These are phyloP conservation scores for Rhizophagus sp. DNA, from an alignment of 192 early-diverging fungal genomes.

Conservation along the genomic window DNA sequence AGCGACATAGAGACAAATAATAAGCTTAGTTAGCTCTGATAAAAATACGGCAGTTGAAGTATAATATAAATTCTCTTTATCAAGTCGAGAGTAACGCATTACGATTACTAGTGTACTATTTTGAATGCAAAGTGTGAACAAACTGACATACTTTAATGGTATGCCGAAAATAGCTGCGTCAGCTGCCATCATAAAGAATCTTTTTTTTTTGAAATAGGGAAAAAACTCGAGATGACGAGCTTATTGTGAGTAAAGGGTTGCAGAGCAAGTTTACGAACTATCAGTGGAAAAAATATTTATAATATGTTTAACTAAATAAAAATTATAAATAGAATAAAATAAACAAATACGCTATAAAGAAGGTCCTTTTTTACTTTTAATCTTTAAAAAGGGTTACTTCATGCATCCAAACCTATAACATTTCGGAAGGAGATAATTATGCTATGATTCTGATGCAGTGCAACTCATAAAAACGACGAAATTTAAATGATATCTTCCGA, in stretches of 20 bases:
- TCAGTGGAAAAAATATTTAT: too few relatives aligned
- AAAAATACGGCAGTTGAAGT: slow-evolving; percentile 91
- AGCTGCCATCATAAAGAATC: slow-evolving; percentile 32
- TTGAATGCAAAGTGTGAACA: slow-evolving; percentile 86
- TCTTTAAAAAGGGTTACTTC: too few relatives aligned
- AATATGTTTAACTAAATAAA: too few relatives aligned
- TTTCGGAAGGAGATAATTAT: too few relatives aligned
- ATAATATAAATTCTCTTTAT: slow-evolving; percentile 53
- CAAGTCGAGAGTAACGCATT: slow-evolving; percentile 83
- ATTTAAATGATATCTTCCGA: too few relatives aligned
- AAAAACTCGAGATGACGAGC: slow-evolving; percentile 1
- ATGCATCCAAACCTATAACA: too few relatives aligned
- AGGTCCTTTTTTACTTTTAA: too few relatives aligned
- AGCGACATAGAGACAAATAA: slow-evolving; percentile 52
- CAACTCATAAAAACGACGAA: too few relatives aligned
- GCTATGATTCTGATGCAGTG: too few relatives aligned
- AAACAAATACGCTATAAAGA: too few relatives aligned
- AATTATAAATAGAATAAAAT: too few relatives aligned
- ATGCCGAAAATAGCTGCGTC: slow-evolving; percentile 45
- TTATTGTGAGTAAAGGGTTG: not conserved
- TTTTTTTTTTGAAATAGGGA: not conserved
- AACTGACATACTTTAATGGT: slow-evolving; percentile 85
- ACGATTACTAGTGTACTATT: slow-evolving; percentile 84
- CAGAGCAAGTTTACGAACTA: not conserved
- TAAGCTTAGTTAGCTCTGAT: slow-evolving; percentile 81